Evolutionary conservation across 1,284 basidiomycete species (phyloP), one percentile per base, ranked within the genome.

Genomic region (Waitea zeae): DNA sequence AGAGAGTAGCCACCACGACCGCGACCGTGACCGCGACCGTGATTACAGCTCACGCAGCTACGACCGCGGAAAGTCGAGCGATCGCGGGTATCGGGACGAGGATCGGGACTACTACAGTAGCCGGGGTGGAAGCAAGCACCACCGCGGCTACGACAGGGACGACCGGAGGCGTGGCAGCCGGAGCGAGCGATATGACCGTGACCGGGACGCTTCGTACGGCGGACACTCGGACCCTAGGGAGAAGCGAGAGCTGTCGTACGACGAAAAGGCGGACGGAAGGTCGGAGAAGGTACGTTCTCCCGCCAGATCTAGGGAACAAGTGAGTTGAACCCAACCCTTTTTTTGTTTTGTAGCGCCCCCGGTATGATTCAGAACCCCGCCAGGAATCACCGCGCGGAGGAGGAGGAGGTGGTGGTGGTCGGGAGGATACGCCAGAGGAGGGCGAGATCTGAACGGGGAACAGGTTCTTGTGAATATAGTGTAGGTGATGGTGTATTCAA

Each of bases 341-440:
- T n/a, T n/a, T n/a, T n/a, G n/a, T n/a, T 35, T 40, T 15, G 49
- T 26, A 78, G 75, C 59, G 73, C 35, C 52, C 65, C 27, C 59
- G 64, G 37, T 68, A 69, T 41, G 72, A 72, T 30, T n/a, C n/a
- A n/a, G n/a, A n/a, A 54, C 52, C 20, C 64, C 50, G 11, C 49
- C 46, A 6, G 57, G 47, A 18, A 42, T 26, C 24, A 7, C 38
- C 3, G 39, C 44, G 28, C 46, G 47, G 36, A 39, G 39, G 12
- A 40, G 43, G 5, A 50, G 48, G 36, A 62, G 41, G 38, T 70
- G 56, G 31, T 51, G 48, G 31, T 46, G 50, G 44, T 18, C 50
- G 67, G 24, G 67, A 57, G 29, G 68, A 84, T 46, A 80, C 73
- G 27, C 81, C 81, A 5, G 81, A 84, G 56, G 80, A 84, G 51